A percentile compares a stretch with the other conserved stretches of the same genome.
These are phyloP conservation scores for Kernera saxatilis DNA, from an alignment of 345 rosid genomes.

Conservation along the genomic window DNA sequence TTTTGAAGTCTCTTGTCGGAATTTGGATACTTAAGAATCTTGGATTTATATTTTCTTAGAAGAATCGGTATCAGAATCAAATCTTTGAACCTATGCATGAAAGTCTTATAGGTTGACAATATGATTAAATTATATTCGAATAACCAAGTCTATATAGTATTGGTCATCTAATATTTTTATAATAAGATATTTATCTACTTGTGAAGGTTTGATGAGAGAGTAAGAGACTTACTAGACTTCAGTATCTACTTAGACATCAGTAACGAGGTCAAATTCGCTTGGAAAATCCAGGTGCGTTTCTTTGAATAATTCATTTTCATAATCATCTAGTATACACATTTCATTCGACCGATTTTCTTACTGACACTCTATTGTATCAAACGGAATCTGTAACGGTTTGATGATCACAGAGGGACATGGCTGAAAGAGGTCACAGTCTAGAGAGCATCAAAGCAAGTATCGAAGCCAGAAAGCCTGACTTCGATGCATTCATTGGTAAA, in stretches of 20 bases:
- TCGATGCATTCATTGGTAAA: constrained; percentile 92
- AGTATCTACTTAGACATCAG: constrained; percentile 97
- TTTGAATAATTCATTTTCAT: background rate
- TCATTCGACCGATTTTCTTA: background rate
- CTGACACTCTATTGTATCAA: background rate
- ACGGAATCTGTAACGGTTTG: background rate
- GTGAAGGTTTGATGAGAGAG: constrained; percentile 80
- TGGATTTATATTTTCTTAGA: background rate
- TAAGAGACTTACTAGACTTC: constrained; percentile 83
- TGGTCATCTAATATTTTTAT: background rate
- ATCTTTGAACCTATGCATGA: constrained; percentile 8
- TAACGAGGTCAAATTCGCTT: constrained; percentile 95
- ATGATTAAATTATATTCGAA: background rate
- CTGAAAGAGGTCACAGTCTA: constrained; percentile 97
- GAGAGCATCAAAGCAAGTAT: constrained; percentile 98
- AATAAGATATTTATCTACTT: background rate
- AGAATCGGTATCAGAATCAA: constrained; percentile 11
- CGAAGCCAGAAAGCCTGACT: constrained; percentile 93
- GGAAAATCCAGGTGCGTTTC: constrained; percentile 62
- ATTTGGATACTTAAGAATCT: constrained; percentile 21
- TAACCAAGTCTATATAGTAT: constrained; percentile 9
- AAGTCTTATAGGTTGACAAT: background rate
- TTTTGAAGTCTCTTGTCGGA: constrained; percentile 17
- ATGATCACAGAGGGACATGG: constrained; percentile 86
- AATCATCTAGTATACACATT: background rate